Percentiles rank a stretch among this genome's conserved stretches.
Evolutionary conservation across 768 basidiomycete species (phyloP).

Genomic region (Xerocomellus dryophilus): DNA sequence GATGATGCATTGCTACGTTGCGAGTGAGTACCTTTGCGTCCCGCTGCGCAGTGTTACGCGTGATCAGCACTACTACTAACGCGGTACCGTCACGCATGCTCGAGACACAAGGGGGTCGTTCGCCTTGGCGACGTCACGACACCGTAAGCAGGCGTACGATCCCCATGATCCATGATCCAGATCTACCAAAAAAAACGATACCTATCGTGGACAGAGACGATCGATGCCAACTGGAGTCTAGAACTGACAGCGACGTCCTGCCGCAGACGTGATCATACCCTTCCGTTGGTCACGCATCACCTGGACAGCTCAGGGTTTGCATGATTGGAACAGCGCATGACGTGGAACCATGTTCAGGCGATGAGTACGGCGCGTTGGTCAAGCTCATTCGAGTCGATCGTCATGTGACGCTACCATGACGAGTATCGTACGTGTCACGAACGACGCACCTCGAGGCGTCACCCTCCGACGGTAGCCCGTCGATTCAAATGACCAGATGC

Average conservation of each 20-base stretch:
- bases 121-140: constrained; percentile 1
- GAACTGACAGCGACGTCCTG: too few species aligned
- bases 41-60: background rate
- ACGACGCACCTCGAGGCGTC: too few species aligned
- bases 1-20: background rate
- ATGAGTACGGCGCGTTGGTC: background rate
- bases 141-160: background rate
- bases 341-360: background rate
- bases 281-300: background rate
- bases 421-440: too few species aligned
- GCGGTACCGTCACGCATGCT: background rate
- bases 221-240: background rate
- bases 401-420: background rate
- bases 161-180: too few species aligned
- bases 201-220: background rate
- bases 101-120: background rate
- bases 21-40: background rate
- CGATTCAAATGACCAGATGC: too few species aligned
- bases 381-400: background rate
- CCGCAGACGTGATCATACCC: background rate
- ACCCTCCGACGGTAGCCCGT: too few species aligned
- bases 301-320: background rate
- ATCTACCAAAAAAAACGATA: background rate
- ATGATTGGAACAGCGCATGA: background rate
- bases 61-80: too few species aligned